Conservation (phyloP, 208 protist genomes). For the Acanthamoeba lenticulata region DNA sequence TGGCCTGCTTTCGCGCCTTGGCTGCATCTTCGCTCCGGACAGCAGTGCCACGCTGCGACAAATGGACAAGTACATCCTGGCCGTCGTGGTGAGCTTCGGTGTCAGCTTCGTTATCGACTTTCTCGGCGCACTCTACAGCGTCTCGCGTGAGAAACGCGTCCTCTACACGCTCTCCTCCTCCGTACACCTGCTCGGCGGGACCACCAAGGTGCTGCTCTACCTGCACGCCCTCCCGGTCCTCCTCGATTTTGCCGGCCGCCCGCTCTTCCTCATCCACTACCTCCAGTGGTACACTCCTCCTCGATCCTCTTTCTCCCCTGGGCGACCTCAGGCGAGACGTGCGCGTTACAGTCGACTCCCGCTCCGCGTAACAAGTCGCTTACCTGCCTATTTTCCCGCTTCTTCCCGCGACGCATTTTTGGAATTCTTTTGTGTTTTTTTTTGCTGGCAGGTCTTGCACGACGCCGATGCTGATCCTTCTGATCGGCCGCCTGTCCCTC, state of each 20-base stretch:
- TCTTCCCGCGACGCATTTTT: neutral
- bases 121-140: neutral
- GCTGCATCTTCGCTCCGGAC: neutral
- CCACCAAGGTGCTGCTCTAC: conserved; percentile 29
- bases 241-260: conserved; percentile 16
- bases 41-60: neutral
- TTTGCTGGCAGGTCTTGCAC: conserved; percentile 4
- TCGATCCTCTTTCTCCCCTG: neutral
- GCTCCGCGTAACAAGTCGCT: neutral
- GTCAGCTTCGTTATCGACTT: conserved; percentile 33
- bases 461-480: conserved; percentile 10
- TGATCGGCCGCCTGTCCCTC: neutral
- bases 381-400: neutral
- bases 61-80: conserved; percentile 30
- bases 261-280: neutral
- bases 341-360: neutral
- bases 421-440: neutral
- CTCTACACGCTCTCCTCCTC: conserved; percentile 40
- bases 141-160: conserved; percentile 3
- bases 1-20: neutral
- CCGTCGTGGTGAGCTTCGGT: conserved; percentile 35
- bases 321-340: too few relatives aligned
- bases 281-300: neutral
- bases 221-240: neutral
- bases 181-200: neutral